Evolutionary conservation across 495 filamentous ascomycete genomes (phyloP).

Genomic region (Penicillium lagena): DNA sequence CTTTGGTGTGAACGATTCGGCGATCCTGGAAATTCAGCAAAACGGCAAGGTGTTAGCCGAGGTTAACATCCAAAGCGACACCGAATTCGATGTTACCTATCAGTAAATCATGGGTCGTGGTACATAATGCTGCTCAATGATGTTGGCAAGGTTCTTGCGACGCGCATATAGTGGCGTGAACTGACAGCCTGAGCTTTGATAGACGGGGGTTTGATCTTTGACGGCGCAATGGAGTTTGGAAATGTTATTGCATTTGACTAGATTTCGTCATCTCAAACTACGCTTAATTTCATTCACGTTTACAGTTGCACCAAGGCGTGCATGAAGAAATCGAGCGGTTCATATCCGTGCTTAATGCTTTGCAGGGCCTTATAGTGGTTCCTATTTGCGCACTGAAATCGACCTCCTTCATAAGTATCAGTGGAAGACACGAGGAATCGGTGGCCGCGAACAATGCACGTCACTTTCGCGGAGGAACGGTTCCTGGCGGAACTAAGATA

Average conservation of each 20-base stretch:
- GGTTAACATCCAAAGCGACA: slow-evolving; percentile 33
- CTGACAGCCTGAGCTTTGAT: background rate
- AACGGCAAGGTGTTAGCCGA: slow-evolving; percentile 40
- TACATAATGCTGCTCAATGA: background rate
- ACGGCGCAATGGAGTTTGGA: background rate
- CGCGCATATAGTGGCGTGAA: too few species aligned
- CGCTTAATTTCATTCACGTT: background rate
- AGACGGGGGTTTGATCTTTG: background rate
- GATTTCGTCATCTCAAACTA: too few species aligned
- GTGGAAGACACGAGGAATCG: slow-evolving; percentile 2
- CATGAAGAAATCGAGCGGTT: slow-evolving; percentile 8
- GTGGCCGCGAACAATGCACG: too few species aligned
- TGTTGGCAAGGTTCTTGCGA: too few species aligned
- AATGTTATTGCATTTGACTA: background rate
- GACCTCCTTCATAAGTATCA: background rate
- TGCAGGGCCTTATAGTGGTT: slow-evolving; percentile 1
- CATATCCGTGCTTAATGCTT: slow-evolving; percentile 6
- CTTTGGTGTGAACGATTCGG: slow-evolving; percentile 33
- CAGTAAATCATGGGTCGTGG: slow-evolving; percentile 1
- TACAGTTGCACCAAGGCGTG: slow-evolving; percentile 3
- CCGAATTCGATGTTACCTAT: slow-evolving; percentile 27
- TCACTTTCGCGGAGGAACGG: too few species aligned
- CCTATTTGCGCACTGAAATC: slow-evolving; percentile 3
- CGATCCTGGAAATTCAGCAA: slow-evolving; percentile 48
- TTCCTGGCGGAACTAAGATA: too few species aligned